These are phyloP conservation scores for Spathaspora arborariae DNA, from an alignment of 805 yeast species.

Conservation along the genomic window DNA sequence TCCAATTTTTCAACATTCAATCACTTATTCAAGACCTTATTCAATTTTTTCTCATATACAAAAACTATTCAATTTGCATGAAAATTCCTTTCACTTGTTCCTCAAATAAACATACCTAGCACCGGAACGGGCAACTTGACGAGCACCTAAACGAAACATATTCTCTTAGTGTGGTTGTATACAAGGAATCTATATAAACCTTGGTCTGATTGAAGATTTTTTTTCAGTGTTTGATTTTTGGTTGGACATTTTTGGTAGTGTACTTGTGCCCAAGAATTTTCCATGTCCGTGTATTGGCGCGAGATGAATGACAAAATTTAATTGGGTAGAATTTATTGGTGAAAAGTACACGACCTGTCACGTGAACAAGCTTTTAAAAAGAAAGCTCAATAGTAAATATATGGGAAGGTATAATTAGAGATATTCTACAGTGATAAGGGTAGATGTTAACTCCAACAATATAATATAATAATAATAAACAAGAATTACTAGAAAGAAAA, in stretches of 20 bases:
- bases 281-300: neutral
- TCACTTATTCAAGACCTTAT: neutral
- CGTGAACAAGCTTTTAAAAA: neutral
- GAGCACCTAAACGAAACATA: conserved; percentile 55
- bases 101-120: conserved; percentile 44
- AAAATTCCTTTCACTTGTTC: neutral
- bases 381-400: neutral
- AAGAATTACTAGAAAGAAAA: neutral
- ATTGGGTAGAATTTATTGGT: neutral
- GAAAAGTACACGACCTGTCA: neutral
- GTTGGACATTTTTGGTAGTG: conserved; percentile 5
- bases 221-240: neutral
- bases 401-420: too few species aligned
- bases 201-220: neutral
- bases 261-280: neutral
- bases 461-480: neutral
- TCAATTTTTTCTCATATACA: neutral
- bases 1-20: neutral
- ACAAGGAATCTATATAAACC: neutral
- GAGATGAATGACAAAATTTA: neutral
- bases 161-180: neutral
- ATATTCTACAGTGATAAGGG: neutral
- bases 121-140: conserved; percentile 49
- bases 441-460: neutral
- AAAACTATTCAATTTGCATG: neutral